These are phyloP conservation scores for Verbascum thapsus DNA, from an alignment of 257 asterid genomes.

Conservation along the genomic window DNA sequence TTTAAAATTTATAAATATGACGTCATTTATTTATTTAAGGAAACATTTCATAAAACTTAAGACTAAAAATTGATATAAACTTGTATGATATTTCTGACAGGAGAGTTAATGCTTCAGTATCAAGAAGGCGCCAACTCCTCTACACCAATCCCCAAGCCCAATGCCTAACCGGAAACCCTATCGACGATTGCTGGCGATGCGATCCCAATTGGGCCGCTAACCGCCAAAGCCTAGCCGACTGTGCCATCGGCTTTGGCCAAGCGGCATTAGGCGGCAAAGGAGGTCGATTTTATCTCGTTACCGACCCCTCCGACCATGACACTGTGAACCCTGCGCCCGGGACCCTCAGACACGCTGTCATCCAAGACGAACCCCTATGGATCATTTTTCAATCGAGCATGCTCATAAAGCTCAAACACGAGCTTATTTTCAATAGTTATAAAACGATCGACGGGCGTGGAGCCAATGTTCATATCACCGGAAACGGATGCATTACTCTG, in stretches of 20 bases:
- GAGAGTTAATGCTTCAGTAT: conserved; percentile 53
- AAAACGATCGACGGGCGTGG: conserved; percentile 82
- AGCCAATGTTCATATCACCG: conserved; percentile 60
- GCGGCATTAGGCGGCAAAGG: conserved; percentile 71
- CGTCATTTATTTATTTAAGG: too few species aligned
- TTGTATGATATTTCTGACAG: conserved; percentile 31
- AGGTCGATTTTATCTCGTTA: conserved; percentile 65
- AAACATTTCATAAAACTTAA: too few species aligned
- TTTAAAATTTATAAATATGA: too few species aligned
- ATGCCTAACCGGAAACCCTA: conserved; percentile 87
- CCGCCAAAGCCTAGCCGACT: conserved; percentile 79
- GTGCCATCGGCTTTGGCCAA: conserved; percentile 75
- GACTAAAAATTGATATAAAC: background rate
- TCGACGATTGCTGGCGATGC: conserved; percentile 97
- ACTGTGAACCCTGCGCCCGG: conserved; percentile 60
- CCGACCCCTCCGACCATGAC: conserved; percentile 76
- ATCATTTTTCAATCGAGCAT: conserved; percentile 62
- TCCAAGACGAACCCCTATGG: conserved; percentile 90
- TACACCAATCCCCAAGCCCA: conserved; percentile 46
- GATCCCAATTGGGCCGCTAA: conserved; percentile 77
- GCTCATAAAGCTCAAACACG: conserved; percentile 69
- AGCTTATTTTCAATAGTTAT: conserved; percentile 63
- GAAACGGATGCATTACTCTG: conserved; percentile 73
- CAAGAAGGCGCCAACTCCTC: conserved; percentile 51
- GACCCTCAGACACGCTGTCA: conserved; percentile 80